Base-by-base conservation (phyloP, 768 basidiomycete genomes). In the Pleurotus salmoneostramineus region DNA sequence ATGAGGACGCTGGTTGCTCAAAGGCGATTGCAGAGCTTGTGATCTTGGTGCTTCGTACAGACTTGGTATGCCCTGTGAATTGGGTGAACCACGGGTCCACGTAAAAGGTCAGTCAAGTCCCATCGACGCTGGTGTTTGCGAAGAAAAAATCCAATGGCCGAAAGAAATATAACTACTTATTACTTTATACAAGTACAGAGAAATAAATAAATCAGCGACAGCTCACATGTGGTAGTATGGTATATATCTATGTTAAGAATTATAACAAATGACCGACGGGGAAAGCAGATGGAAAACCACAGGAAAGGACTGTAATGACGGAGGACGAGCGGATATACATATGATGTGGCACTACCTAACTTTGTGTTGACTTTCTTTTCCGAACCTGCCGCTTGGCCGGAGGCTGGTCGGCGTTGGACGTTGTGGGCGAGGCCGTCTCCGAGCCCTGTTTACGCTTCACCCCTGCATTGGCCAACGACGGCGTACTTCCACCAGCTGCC, bases 371-470 rank as follows among this genome's bases (percentile, higher is more conserved):
- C 64, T 77, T 75, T 63, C 75, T 76, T 74, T 84, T 86, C 58
- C 88, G 81, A 36, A 77, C 65, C 40, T 63, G 48, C 47, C 82
- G 76, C 73, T 85, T 89, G 62, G 74, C 62, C 37, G 77, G 69
- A 40, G 77, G 81, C 42, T 78, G 77, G 52, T 72, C 63, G 3
- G 81, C 73, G 54, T 73, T 74, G 58, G 74, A 69, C 52, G 77
- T 75, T 36, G 81, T 79, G 45, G 87, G 83, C 27, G 86, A 84
- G 15, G 78, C 68, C 11, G 72, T 67, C 36, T 75, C 75, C 15
- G 71, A 68, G 35, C 68, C 69, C 57, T 76, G 74, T 58, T 85
- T 86, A 64, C 85, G 77, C 69, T 87, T 87, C 66, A 84, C 70
- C 31, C 80, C 72, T 49, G 82, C 71, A 64, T 75, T 70, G 36